A percentile compares a stretch with the other conserved stretches of the same genome.
These are phyloP conservation scores for Sordariomycetes sp. DNA, from an alignment of 2,329 filamentous ascomycete species.

Conservation along the genomic window DNA sequence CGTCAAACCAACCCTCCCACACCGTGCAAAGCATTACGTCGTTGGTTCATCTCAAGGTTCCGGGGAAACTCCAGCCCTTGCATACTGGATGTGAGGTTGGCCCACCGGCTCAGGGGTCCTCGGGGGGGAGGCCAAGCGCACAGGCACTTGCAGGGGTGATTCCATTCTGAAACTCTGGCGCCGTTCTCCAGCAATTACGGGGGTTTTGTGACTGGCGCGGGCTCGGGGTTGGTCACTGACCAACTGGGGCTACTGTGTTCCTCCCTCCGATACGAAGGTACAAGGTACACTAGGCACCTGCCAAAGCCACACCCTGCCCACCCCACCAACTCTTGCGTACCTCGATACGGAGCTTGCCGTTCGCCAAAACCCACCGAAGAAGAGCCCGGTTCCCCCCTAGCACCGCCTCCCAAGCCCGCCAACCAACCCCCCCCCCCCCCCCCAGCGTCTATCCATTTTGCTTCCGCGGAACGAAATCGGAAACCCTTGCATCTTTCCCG, in stretches of 20 bases:
- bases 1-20: neutral
- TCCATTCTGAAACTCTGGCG: neutral
- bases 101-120: neutral
- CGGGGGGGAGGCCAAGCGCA: neutral
- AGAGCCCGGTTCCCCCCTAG: neutral
- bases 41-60: neutral
- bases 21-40: neutral
- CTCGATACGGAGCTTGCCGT: neutral
- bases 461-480: slow-evolving; percentile 4
- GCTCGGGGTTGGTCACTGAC: neutral
- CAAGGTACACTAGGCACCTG: neutral
- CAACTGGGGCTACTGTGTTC: neutral
- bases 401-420: neutral
- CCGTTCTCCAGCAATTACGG: neutral
- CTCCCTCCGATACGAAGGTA: neutral
- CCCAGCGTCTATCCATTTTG: slow-evolving; percentile 1
- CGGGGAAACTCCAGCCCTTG: neutral
- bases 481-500: neutral
- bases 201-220: neutral
- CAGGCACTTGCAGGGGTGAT: neutral
- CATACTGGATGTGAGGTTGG: neutral
- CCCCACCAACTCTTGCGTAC: neutral
- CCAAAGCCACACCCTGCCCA: neutral
- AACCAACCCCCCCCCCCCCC: too few species aligned
- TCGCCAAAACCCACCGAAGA: neutral